Evolutionary conservation across 2,329 filamentous ascomycete species (phyloP).

Genomic region (Penicillium frequentans): DNA sequence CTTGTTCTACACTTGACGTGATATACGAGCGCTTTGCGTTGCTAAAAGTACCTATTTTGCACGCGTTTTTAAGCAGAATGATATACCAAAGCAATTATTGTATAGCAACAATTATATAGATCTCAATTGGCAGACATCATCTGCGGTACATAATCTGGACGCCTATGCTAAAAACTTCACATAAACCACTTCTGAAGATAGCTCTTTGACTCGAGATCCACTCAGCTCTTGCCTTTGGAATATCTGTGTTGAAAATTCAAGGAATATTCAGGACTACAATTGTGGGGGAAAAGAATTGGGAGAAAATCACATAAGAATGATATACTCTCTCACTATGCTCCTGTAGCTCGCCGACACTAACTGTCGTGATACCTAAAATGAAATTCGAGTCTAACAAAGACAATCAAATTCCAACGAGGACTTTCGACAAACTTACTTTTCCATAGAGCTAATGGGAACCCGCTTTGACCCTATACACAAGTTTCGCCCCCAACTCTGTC

Average conservation of each 20-base stretch:
- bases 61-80: not conserved
- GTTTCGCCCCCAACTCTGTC: not conserved
- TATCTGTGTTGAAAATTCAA: too few species aligned
- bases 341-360: too few species aligned
- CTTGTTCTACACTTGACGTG: not conserved
- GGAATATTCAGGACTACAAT: too few species aligned
- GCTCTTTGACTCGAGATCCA: too few species aligned
- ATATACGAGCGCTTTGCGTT: not conserved
- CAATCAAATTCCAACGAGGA: not conserved
- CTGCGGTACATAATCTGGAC: not conserved
- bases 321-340: too few species aligned
- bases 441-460: not conserved
- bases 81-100: not conserved
- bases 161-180: rapidly evolving
- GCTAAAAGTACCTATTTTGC: not conserved
- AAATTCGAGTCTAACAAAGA: not conserved
- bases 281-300: too few species aligned
- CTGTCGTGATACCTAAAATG: not conserved
- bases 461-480: not conserved
- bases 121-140: not conserved
- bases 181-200: not conserved
- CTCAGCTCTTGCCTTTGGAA: too few species aligned
- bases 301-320: too few species aligned
- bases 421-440: not conserved
- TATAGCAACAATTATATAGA: not conserved